A percentile compares a stretch with the other conserved stretches of the same genome.
Conservation (phyloP, 2,329 filamentous ascomycete species). For the Pyrenophora teres region DNA sequence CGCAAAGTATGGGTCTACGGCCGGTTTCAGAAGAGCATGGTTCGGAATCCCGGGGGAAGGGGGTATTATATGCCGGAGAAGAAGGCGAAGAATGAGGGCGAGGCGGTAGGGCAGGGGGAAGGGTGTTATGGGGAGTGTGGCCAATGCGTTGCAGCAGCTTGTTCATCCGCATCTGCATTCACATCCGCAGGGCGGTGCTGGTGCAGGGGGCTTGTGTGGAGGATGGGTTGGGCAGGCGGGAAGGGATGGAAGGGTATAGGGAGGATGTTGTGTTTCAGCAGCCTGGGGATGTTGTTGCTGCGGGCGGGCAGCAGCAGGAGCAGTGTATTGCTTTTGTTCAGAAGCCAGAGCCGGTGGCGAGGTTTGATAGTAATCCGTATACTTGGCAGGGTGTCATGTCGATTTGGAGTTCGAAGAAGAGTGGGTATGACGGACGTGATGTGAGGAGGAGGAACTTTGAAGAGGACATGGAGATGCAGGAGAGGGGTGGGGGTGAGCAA, state of each 20-base stretch:
- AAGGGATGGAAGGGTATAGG: not conserved
- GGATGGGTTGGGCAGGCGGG: not conserved
- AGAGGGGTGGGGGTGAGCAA: not conserved
- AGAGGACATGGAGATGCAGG: conserved; percentile 1
- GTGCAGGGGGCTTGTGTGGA: not conserved
- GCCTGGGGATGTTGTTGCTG: not conserved
- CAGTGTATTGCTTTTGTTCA: not conserved
- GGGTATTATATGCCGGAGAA: conserved; percentile 11
- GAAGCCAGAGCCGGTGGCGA: not conserved
- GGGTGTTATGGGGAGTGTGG: not conserved
- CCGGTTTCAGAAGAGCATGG: conserved; percentile 1
- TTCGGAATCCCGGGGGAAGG: conserved; percentile 1
- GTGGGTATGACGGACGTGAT: conserved; percentile 2
- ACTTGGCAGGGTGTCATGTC: conserved; percentile 5
- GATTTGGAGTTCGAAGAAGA: not conserved
- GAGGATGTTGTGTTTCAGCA: not conserved
- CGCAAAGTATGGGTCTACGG: conserved; percentile 9
- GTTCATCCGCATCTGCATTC: not conserved
- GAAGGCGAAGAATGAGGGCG: not conserved
- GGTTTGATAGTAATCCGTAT: conserved; percentile 4
- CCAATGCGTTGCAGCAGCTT: not conserved
- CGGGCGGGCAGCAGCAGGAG: not conserved
- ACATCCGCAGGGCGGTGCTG: not conserved
- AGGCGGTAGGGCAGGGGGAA: not conserved
- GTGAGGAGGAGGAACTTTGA: not conserved